Percentiles rank a stretch among this genome's conserved stretches.
phyloP scores from a whole-genome alignment of 2,329 filamentous ascomycete genomes.

The Aspergillus vadensis region DNA sequence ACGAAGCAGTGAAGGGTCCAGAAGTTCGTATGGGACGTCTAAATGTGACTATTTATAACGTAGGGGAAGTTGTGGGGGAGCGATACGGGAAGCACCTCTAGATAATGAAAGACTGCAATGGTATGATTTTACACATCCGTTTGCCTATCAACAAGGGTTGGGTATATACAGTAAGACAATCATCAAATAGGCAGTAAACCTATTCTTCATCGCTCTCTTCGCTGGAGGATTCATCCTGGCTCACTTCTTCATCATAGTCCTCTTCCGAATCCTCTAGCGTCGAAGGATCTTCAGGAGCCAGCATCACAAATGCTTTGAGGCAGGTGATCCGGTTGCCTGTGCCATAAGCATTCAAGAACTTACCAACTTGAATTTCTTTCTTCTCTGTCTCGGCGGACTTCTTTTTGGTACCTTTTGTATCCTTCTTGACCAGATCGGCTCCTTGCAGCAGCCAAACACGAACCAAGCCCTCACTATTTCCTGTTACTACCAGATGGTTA shows the following conservation, averaged over 20 bases:
- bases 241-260: conserved; percentile 30
- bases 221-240: conserved; percentile 23
- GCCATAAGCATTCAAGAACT: conserved; percentile 74
- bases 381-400: conserved; percentile 21
- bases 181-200: conserved; percentile 5
- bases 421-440: conserved; percentile 31
- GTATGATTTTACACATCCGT: conserved; percentile 13
- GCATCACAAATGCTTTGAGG: conserved; percentile 82
- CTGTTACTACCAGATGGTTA: conserved; percentile 66
- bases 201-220: conserved; percentile 34
- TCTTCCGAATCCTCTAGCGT: conserved; percentile 54
- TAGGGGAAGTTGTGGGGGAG: too few species aligned
- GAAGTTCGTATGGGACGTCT: background rate
- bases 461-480: conserved; percentile 82
- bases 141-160: conserved; percentile 18
- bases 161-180: conserved; percentile 25
- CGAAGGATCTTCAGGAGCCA: conserved; percentile 57
- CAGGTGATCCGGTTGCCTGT: conserved; percentile 90
- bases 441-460: conserved; percentile 68
- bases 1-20: too few species aligned
- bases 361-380: conserved; percentile 57
- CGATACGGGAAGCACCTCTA: background rate
- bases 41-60: background rate
- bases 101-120: background rate
- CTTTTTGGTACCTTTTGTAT: conserved; percentile 22